These are phyloP conservation scores for Trichoderma sp. DNA, from an alignment of 2,329 filamentous ascomycete species.

Conservation along the genomic window DNA sequence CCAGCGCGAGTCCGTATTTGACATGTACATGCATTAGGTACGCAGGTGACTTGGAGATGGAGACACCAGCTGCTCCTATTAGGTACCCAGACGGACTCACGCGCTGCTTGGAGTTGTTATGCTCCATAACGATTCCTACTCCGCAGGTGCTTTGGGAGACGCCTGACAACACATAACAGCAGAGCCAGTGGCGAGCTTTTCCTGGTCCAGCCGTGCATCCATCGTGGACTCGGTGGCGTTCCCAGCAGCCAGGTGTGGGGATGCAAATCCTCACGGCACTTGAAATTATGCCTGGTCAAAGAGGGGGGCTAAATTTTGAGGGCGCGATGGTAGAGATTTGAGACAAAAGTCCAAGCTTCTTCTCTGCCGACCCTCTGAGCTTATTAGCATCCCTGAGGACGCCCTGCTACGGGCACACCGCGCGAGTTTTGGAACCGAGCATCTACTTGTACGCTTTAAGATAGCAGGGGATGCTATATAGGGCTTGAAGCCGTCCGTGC, in stretches of 20 bases:
- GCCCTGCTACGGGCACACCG: not conserved
- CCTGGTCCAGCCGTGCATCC: not conserved
- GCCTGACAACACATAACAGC: not conserved
- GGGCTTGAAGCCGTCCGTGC: not conserved
- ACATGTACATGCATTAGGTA: not conserved
- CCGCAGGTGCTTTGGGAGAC: not conserved
- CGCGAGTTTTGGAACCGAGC: not conserved
- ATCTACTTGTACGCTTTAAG: not conserved
- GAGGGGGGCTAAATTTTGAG: not conserved
- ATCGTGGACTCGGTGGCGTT: not conserved
- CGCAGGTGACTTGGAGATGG: no score
- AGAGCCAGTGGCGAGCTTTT: not conserved
- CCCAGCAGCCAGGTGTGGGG: conserved; percentile 11
- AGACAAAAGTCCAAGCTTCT: not conserved
- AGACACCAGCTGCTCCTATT: not conserved
- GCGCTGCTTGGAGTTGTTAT: not conserved
- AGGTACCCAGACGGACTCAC: not conserved
- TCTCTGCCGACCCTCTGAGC: not conserved
- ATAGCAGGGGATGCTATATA: not conserved
- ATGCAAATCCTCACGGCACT: conserved; percentile 2
- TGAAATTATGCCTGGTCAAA: not conserved
- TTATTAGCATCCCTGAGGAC: not conserved
- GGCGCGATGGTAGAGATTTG: not conserved
- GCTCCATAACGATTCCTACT: not conserved
- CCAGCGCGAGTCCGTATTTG: not conserved